Percentiles rank a stretch among this genome's conserved stretches.
These are phyloP conservation scores for Cyberlindnera lachancei DNA, from an alignment of 805 yeast species.

Conservation along the genomic window DNA sequence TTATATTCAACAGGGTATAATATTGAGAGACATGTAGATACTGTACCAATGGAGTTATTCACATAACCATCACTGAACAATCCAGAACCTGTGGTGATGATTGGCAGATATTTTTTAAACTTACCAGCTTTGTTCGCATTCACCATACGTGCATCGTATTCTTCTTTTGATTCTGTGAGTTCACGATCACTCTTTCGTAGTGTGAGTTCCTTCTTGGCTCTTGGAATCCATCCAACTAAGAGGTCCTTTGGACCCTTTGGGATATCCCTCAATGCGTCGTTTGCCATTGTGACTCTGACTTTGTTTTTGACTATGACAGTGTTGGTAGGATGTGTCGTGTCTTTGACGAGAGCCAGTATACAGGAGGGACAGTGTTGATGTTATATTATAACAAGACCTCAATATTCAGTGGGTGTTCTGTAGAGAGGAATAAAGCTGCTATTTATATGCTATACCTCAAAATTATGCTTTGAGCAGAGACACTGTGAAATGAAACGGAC, in stretches of 20 bases:
- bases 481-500: too few relatives aligned
- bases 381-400: too few relatives aligned
- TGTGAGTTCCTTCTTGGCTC: constrained; percentile 37
- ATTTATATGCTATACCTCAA: too few relatives aligned
- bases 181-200: constrained; percentile 22
- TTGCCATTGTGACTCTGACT: too few relatives aligned
- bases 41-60: constrained; percentile 77
- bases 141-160: constrained; percentile 14
- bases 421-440: too few relatives aligned
- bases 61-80: constrained; percentile 90
- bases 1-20: constrained; percentile 62
- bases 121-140: constrained; percentile 15
- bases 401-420: too few relatives aligned
- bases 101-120: constrained; percentile 48
- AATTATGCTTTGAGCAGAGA: too few relatives aligned
- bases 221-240: constrained; percentile 34
- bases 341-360: too few relatives aligned
- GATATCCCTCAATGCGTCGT: constrained; percentile 39
- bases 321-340: too few relatives aligned
- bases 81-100: constrained; percentile 85
- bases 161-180: constrained; percentile 21
- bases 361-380: too few relatives aligned
- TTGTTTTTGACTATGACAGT: too few relatives aligned
- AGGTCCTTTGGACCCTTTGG: constrained; percentile 35
- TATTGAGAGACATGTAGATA: constrained; percentile 55